A percentile compares a stretch with the other conserved stretches of the same genome.
phyloP scores from a whole-genome alignment of 192 early-diverging fungal species.

The Pecoramyces ruminantium region DNA sequence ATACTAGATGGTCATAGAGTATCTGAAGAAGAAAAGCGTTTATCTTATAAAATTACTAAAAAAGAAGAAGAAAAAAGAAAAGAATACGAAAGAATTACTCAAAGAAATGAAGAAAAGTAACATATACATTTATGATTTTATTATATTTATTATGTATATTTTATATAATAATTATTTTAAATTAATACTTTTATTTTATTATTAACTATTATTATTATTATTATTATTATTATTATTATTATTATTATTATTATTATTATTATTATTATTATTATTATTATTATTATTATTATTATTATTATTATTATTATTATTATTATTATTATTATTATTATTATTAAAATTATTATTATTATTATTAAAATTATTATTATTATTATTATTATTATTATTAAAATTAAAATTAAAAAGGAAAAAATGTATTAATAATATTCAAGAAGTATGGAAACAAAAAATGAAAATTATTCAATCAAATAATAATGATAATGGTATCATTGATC shows the following conservation, averaged over 20 bases:
- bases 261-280: too few relatives aligned
- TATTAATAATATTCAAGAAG: slow-evolving; percentile 7
- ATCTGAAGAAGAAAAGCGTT: slow-evolving; percentile 23
- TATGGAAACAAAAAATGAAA: slow-evolving; percentile 8
- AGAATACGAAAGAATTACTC: slow-evolving; percentile 15
- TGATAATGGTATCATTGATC: neutral
- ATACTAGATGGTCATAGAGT: slow-evolving; percentile 23
- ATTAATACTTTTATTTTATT: too few relatives aligned
- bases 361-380: neutral
- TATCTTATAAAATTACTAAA: slow-evolving; percentile 16
- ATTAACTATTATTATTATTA: too few relatives aligned
- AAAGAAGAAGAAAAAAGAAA: slow-evolving; percentile 16
- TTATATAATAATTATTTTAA: too few relatives aligned
- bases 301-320: too few relatives aligned
- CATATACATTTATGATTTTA: neutral
- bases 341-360: too few relatives aligned
- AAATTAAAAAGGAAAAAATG: slow-evolving; percentile 1
- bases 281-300: too few relatives aligned
- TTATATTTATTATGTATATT: too few relatives aligned
- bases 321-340: too few relatives aligned
- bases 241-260: too few relatives aligned
- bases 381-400: neutral
- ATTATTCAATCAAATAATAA: neutral
- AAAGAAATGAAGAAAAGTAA: slow-evolving; percentile 16
- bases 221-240: too few relatives aligned